These are phyloP conservation scores for Glycyrrhiza uralensis DNA, from an alignment of 306 rosid species.

Conservation along the genomic window DNA sequence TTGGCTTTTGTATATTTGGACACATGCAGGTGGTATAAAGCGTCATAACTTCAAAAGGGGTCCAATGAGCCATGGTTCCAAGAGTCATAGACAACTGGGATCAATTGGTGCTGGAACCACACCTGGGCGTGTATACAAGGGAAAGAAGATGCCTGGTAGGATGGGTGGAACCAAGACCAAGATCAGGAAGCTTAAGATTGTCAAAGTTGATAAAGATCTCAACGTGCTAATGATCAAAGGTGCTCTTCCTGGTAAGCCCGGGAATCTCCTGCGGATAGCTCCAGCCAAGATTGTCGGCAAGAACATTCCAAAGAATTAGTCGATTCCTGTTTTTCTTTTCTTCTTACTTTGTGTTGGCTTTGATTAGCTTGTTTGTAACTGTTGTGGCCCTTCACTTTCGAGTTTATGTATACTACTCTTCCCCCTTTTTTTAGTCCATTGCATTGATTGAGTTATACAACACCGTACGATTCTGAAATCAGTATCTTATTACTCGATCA, in stretches of 20 bases:
- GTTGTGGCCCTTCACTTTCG: neutral
- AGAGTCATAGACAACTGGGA: constrained; percentile 90
- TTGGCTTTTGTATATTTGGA: too few relatives aligned
- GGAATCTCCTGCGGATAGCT: constrained; percentile 82
- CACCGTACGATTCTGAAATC: neutral
- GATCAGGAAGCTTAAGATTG: constrained; percentile 91
- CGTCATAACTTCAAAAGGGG: constrained; percentile 84
- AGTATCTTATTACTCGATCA: neutral
- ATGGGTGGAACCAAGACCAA: constrained; percentile 94
- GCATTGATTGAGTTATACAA: neutral
- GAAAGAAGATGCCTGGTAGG: constrained; percentile 99
- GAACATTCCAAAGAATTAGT: constrained; percentile 83
- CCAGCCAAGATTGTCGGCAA: constrained; percentile 96
- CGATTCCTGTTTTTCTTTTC: neutral
- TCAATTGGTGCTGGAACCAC: constrained; percentile 98
- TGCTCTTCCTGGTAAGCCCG: constrained; percentile 95
- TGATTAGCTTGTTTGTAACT: neutral
- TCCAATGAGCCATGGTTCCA: constrained; percentile 88
- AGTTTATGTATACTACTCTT: neutral
- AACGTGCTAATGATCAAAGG: constrained; percentile 92
- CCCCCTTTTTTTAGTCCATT: neutral
- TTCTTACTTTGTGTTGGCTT: neutral
- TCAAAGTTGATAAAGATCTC: constrained; percentile 80
- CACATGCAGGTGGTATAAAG: constrained; percentile 91
- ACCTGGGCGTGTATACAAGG: constrained; percentile 81